A percentile compares a stretch with the other conserved stretches of the same genome.
Evolutionary conservation across 1,284 basidiomycete species (phyloP).

Genomic region (Leccinum griseonigrum): DNA sequence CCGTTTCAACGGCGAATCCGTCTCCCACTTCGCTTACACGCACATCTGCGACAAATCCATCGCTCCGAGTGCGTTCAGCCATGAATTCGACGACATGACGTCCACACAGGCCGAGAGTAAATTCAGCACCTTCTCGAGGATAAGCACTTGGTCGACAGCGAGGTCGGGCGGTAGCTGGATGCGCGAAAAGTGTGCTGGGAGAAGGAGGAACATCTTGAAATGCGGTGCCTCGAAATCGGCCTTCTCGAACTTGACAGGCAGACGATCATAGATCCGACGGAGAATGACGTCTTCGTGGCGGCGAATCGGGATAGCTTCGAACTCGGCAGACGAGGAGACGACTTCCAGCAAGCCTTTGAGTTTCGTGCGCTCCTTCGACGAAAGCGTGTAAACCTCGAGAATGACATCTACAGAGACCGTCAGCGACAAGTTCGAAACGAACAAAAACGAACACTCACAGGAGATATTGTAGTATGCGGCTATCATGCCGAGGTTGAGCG

Average conservation of each 20-base stretch:
- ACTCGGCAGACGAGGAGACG: constrained; percentile 89
- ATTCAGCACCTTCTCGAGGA: constrained; percentile 90
- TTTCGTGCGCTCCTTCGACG: constrained; percentile 96
- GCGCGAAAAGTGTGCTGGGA: constrained; percentile 97
- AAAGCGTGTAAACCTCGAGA: constrained; percentile 95
- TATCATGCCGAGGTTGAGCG: constrained; percentile 92
- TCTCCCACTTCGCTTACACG: constrained; percentile 97
- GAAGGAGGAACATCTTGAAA: constrained; percentile 96
- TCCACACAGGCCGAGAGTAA: constrained; percentile 93
- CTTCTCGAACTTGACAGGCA: constrained; percentile 85
- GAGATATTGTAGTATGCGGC: constrained; percentile 92
- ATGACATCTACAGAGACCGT: constrained; percentile 69
- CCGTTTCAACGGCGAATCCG: constrained; percentile 91
- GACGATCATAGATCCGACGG: constrained; percentile 61
- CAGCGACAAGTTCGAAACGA: background rate
- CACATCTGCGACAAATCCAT: constrained; percentile 99
- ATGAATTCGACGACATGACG: constrained; percentile 92
- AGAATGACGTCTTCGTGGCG: constrained; percentile 85
- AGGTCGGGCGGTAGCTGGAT: constrained; percentile 91
- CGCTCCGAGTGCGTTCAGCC: constrained; percentile 90
- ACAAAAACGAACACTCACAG: constrained; percentile 45
- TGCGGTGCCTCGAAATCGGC: constrained; percentile 91
- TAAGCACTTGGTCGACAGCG: constrained; percentile 83
- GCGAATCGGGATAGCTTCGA: constrained; percentile 92
- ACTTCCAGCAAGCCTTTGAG: constrained; percentile 75